Percentiles rank a stretch among this genome's conserved stretches.
Evolutionary conservation across 139 green algal species (phyloP).

Genomic region (Yamagishiella unicocca): DNA sequence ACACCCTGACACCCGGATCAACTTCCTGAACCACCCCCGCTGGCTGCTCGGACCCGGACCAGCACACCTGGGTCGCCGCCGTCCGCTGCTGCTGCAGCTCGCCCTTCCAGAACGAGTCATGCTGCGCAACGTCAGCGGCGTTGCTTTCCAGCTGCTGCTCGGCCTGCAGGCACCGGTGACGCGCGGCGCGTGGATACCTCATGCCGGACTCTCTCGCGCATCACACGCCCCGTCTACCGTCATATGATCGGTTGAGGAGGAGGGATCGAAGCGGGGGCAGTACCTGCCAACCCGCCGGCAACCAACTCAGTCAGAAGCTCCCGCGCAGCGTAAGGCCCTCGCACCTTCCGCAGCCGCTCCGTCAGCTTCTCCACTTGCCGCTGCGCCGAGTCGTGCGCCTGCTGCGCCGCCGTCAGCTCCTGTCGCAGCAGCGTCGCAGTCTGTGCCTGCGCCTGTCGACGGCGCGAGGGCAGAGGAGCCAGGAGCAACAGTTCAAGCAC

Average conservation of each 20-base stretch:
- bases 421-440: conserved; percentile 46
- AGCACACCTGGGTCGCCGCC: neutral
- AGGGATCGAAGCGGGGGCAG: too few species aligned
- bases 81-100: conserved; percentile 32
- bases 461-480: neutral
- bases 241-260: too few species aligned
- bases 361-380: conserved; percentile 29
- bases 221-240: too few species aligned
- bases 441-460: conserved; percentile 47
- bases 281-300: too few species aligned
- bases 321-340: too few species aligned
- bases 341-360: conserved; percentile 12
- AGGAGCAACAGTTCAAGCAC: neutral
- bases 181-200: too few species aligned
- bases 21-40: too few species aligned
- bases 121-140: conserved; percentile 17
- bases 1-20: too few species aligned
- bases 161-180: too few species aligned
- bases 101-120: conserved; percentile 46
- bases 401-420: conserved; percentile 25
- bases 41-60: neutral
- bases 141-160: conserved; percentile 20
- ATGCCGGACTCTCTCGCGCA: too few species aligned
- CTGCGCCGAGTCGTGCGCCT: conserved; percentile 3
- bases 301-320: too few species aligned